Evolutionary conservation across 768 basidiomycete species (phyloP).

Genomic region (Pulveroboletus ravenelii): DNA sequence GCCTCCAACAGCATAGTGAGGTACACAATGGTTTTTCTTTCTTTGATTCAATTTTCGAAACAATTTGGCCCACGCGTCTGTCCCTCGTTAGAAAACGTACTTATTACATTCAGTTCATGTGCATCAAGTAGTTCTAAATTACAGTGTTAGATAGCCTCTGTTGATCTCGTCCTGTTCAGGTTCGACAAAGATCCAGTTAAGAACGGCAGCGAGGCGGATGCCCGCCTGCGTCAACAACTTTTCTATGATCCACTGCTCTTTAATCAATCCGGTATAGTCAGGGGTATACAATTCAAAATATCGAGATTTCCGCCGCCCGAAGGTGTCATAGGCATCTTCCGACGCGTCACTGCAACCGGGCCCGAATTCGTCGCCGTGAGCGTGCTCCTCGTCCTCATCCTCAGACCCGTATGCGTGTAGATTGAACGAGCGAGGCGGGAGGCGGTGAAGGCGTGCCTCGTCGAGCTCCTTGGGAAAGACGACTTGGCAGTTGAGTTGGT

Average conservation of each 20-base stretch:
- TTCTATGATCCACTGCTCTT: slow-evolving; percentile 68
- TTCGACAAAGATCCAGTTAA: slow-evolving; percentile 66
- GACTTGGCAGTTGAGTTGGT: slow-evolving; percentile 76
- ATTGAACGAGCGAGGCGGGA: slow-evolving; percentile 30
- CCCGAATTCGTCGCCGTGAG: background rate
- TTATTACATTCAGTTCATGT: background rate
- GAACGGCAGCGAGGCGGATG: slow-evolving; percentile 72
- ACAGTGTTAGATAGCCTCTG: slow-evolving; percentile 1
- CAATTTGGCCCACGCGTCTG: too few relatives aligned
- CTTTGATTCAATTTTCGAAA: background rate
- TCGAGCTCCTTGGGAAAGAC: slow-evolving; percentile 77
- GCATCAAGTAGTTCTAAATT: background rate
- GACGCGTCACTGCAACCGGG: background rate
- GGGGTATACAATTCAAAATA: slow-evolving; percentile 79
- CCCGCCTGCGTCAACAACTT: slow-evolving; percentile 79
- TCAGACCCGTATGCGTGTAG: background rate
- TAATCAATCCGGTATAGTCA: slow-evolving; percentile 68
- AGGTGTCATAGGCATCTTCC: background rate
- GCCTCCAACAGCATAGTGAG: background rate
- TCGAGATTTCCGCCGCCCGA: slow-evolving; percentile 18
- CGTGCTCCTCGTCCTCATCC: background rate
- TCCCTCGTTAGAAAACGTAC: too few relatives aligned
- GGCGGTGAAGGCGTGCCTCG: slow-evolving; percentile 11
- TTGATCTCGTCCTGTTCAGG: background rate
- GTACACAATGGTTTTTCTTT: background rate